Conservation (phyloP, 2,329 filamentous ascomycete genomes). For the Pseudogymnoascus sp. region DNA sequence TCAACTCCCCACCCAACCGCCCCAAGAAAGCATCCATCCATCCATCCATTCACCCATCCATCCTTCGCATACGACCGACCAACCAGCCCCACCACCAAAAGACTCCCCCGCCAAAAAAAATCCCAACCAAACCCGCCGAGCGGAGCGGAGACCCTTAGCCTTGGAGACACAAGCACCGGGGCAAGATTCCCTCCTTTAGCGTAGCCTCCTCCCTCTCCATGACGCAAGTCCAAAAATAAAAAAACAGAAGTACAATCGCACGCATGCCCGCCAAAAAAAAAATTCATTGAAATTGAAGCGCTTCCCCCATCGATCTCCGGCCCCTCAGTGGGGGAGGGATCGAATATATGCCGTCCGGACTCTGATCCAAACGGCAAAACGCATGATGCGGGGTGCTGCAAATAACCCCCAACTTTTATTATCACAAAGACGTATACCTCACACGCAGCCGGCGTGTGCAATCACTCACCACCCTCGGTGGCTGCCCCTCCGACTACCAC, state of each 20-base stretch:
- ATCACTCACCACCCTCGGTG: conserved; percentile 22
- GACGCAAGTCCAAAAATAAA: neutral
- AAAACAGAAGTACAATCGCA: neutral
- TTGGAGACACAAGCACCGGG: neutral
- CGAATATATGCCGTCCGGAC: neutral
- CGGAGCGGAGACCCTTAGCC: no score
- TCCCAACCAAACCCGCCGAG: neutral
- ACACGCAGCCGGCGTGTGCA: neutral
- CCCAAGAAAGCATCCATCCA: no score
- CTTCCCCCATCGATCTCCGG: neutral
- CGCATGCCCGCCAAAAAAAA: neutral
- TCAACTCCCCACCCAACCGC: neutral
- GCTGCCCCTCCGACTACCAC: conserved; percentile 25
- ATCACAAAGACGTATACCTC: neutral
- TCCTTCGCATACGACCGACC: neutral
- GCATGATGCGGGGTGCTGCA: neutral
- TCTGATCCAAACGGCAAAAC: neutral
- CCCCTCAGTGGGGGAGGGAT: neutral
- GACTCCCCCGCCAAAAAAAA: neutral
- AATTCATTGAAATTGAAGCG: neutral
- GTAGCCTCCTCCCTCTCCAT: neutral
- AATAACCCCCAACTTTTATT: neutral
- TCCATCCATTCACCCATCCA: no score
- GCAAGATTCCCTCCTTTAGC: neutral
- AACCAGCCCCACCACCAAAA: no score